A percentile compares a stretch with the other conserved stretches of the same genome.
phyloP scores from a whole-genome alignment of 192 early-diverging fungal genomes.

The Backusella mclennaniae region DNA sequence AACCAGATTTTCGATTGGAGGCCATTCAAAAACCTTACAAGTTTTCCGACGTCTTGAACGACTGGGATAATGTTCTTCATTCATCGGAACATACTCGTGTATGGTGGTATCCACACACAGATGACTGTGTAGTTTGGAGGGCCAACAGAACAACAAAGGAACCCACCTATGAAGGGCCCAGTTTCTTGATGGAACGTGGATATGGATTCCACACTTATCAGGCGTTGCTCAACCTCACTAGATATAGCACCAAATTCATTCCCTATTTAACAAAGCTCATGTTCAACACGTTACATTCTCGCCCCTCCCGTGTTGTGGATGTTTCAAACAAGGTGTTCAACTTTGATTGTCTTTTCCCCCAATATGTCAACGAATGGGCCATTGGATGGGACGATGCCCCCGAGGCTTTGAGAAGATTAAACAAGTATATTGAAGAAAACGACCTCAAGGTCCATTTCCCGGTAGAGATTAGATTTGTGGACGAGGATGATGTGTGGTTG shows the following conservation, averaged over 20 bases:
- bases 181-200: slow-evolving; percentile 24
- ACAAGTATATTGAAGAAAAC: slow-evolving; percentile 49
- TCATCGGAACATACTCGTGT: slow-evolving; percentile 75
- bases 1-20: slow-evolving; percentile 64
- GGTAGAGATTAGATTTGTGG: slow-evolving; percentile 69
- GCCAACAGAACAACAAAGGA: slow-evolving; percentile 58
- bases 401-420: slow-evolving; percentile 52
- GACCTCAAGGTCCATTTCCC: slow-evolving; percentile 70
- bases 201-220: slow-evolving; percentile 53
- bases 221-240: slow-evolving; percentile 53
- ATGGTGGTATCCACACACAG: slow-evolving; percentile 79
- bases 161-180: slow-evolving; percentile 12
- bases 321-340: slow-evolving; percentile 65
- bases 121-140: slow-evolving; percentile 66
- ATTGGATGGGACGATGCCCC: slow-evolving; percentile 59
- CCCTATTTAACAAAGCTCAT: slow-evolving; percentile 52
- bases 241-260: slow-evolving; percentile 46
- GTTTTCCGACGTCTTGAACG: slow-evolving; percentile 51
- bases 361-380: slow-evolving; percentile 78
- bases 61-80: slow-evolving; percentile 47
- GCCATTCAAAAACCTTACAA: slow-evolving; percentile 62
- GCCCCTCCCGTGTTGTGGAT: slow-evolving; percentile 52
- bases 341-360: slow-evolving; percentile 68
- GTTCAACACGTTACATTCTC: slow-evolving; percentile 52
- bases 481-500: slow-evolving; percentile 66